Conservation (phyloP, 345 rosid species). For the Hibiscus tridactylites region DNA sequence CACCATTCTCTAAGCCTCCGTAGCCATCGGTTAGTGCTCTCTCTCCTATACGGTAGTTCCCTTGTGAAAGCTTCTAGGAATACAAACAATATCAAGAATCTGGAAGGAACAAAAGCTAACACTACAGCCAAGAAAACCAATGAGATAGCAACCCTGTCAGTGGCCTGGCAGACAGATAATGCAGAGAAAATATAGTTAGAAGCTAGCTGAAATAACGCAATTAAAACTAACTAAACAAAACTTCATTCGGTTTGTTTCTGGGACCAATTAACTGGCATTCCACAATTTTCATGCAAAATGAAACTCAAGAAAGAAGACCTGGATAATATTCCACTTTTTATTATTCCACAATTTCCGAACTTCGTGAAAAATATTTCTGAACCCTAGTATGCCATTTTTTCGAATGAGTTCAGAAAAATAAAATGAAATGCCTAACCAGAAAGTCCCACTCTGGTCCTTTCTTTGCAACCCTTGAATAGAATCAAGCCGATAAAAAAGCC, state of each 20-base stretch:
- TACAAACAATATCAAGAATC: conserved; percentile 36
- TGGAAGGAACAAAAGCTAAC: conserved; percentile 52
- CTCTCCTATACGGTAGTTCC: conserved; percentile 65
- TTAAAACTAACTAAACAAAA: background rate
- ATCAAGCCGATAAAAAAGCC: background rate
- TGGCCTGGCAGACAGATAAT: conserved; percentile 47
- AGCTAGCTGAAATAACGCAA: background rate
- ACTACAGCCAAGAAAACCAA: conserved; percentile 42
- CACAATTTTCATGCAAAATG: background rate
- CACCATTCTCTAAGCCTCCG: conserved; percentile 92
- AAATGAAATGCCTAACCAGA: conserved; percentile 3
- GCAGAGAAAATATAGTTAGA: conserved; percentile 11
- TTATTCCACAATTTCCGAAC: background rate
- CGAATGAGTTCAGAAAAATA: background rate
- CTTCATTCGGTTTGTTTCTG: background rate
- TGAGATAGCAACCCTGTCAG: conserved; percentile 52
- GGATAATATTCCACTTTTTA: no score
- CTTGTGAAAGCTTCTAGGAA: conserved; percentile 74
- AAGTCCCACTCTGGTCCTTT: background rate
- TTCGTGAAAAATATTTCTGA: background rate
- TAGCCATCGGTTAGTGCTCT: conserved; percentile 51
- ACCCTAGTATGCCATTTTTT: background rate
- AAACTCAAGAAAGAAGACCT: background rate
- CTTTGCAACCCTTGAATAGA: background rate
- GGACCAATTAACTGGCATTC: background rate